Evolutionary conservation across 164 flowering plant genomes (phyloP).

Genomic region (Vitis rotundifolia): DNA sequence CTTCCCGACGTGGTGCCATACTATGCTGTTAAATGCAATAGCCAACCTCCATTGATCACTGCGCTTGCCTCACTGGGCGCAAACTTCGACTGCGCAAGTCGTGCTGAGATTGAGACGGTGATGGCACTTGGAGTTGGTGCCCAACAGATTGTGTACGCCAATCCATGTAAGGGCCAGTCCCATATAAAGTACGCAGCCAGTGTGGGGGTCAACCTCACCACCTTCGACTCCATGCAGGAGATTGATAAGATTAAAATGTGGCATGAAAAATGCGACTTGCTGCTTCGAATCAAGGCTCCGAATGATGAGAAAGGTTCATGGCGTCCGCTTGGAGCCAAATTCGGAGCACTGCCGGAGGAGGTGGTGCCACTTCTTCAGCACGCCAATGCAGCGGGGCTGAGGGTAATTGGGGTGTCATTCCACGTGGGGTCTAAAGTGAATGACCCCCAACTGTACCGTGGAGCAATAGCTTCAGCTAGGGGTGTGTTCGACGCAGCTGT

Average conservation of each 20-base stretch:
- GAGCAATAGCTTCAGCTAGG: neutral
- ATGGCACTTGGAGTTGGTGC: constrained; percentile 2
- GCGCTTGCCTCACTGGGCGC: constrained; percentile 17
- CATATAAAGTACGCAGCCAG: constrained; percentile 10
- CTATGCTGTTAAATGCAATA: constrained; percentile 10
- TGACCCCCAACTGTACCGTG: neutral
- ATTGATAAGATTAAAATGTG: constrained; percentile 8
- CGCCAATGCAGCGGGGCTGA: neutral
- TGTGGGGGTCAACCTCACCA: neutral
- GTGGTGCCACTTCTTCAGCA: neutral
- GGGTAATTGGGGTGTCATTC: neutral
- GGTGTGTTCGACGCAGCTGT: neutral
- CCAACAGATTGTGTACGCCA: constrained; percentile 1
- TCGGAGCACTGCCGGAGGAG: constrained; percentile 1
- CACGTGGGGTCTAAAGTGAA: neutral
- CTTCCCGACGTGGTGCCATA: too few species aligned
- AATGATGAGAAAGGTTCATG: neutral
- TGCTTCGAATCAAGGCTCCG: neutral
- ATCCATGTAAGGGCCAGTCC: constrained; percentile 11
- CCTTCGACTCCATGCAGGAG: constrained; percentile 10
- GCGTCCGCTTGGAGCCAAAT: neutral
- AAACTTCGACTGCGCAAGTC: constrained; percentile 18
- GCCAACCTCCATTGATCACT: constrained; percentile 1
- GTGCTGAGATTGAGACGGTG: constrained; percentile 5
- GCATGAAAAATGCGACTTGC: constrained; percentile 4